These are phyloP conservation scores for Cynara cardunculus DNA, from an alignment of 129 eudicot genomes.

Conservation along the genomic window DNA sequence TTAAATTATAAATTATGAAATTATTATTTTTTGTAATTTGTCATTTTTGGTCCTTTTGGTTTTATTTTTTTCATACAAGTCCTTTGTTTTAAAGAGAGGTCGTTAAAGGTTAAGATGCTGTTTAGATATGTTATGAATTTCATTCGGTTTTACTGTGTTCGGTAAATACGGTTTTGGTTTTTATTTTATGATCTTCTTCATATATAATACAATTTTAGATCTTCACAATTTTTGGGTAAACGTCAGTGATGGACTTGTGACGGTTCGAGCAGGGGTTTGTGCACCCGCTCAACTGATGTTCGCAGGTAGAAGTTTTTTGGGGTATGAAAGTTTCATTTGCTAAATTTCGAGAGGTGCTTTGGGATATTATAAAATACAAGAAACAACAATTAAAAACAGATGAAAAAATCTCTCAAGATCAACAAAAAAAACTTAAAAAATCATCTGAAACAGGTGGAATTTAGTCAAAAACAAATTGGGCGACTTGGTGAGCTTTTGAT, in stretches of 20 bases:
- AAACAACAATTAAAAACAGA: neutral
- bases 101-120: neutral
- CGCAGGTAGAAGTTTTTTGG: neutral
- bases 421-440: neutral
- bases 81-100: neutral
- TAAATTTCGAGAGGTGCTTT: neutral
- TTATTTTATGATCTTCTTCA: no score
- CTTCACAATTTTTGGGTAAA: neutral
- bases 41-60: neutral
- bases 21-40: neutral
- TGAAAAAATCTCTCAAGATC: neutral
- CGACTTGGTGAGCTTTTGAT: neutral
- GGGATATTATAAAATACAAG: no score
- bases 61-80: neutral
- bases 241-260: neutral
- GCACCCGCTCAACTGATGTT: neutral
- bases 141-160: neutral
- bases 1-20: neutral
- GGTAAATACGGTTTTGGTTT: neutral
- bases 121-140: neutral
- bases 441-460: neutral
- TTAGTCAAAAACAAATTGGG: neutral
- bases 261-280: neutral
- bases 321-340: neutral
- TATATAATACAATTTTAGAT: neutral